Evolutionary conservation across 805 yeast species (phyloP), one percentile per base, ranked within the genome.

Genomic region (Wickerhamomyces xylosicus): DNA sequence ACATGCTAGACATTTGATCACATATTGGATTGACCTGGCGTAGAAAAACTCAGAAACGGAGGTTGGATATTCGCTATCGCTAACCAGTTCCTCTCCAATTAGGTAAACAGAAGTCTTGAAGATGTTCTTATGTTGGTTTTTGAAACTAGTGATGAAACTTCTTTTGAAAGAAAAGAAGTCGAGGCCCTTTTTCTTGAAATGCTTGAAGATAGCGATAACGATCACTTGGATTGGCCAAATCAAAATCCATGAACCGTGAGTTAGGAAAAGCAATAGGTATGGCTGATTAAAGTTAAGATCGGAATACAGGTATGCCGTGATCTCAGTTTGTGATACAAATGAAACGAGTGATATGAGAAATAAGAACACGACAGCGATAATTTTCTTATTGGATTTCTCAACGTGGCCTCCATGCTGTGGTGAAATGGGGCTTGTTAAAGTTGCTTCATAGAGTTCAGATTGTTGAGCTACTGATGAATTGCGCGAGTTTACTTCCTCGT

Each of bases 291-390:
- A 85, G 3, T 68, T 71, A 19, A 67, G 55, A 7, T 63, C 54
- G 22, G 66, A 62, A 52, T 84, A 80, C 5, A 85, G 67, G 40
- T 77, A 77, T 6, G 85, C 71, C 2, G 94, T 84, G 43, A 79
- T 64, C 54, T 85, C 95, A 0, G 95, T 85, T 54, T 85, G 95
- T 14, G 69, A 51, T 4, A 86, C 87, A 59, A 86, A 86, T 3
- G 87, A 51, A 7, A 72, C 50, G 42, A 78, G 47, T 0, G 81
- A 71, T 2, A 73, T 41, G 2, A 66, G 13, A 33, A 78, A 68
- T 2, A 81, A 64, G 1, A 60, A 46, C 3, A 62, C 58, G 5
- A 78, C 74, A 46, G 71, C 65, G 4, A 62, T 42, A n/a, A 73
- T 51, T 40, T 63, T 67, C 31, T 52, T 47, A 9, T 37, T 39